These are phyloP conservation scores for Glycine latifolia DNA, from an alignment of 306 rosid species.

Conservation along the genomic window DNA sequence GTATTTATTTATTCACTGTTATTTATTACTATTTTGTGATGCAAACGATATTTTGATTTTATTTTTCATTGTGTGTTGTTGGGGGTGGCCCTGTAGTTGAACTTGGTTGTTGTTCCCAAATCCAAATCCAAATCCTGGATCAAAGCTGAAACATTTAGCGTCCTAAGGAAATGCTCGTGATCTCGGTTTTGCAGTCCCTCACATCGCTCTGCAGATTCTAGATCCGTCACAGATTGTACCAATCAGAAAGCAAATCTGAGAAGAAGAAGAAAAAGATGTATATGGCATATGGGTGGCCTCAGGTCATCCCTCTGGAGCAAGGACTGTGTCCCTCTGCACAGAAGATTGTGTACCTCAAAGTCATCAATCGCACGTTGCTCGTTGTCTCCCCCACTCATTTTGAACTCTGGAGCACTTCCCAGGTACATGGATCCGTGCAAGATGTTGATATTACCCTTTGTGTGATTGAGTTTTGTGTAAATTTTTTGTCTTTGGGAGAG, in stretches of 20 bases:
- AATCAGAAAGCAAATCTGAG: slow-evolving; percentile 45
- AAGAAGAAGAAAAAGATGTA: slow-evolving; percentile 60
- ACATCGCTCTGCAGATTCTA: slow-evolving; percentile 36
- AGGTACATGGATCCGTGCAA: slow-evolving; percentile 57
- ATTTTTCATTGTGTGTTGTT: slow-evolving; percentile 39
- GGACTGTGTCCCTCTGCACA: slow-evolving; percentile 74
- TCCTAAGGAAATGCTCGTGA: slow-evolving; percentile 52
- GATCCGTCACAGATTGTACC: slow-evolving; percentile 52
- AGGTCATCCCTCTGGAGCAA: slow-evolving; percentile 87
- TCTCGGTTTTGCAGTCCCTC: slow-evolving; percentile 42
- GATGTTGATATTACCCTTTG: too few species aligned
- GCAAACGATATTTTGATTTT: slow-evolving; percentile 22
- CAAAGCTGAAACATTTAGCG: slow-evolving; percentile 46
- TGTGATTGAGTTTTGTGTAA: background rate
- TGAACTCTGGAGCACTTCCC: slow-evolving; percentile 93
- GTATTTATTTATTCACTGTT: too few species aligned
- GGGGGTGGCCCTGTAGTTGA: slow-evolving; percentile 42
- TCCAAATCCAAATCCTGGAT: slow-evolving; percentile 50
- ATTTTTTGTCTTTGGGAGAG: background rate
- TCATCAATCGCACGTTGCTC: slow-evolving; percentile 75
- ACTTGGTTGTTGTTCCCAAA: slow-evolving; percentile 50
- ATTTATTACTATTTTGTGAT: background rate
- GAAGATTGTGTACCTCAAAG: slow-evolving; percentile 74
- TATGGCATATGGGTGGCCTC: slow-evolving; percentile 99
- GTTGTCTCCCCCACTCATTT: slow-evolving; percentile 85